phyloP scores from a whole-genome alignment of 331 rosid genomes.

The Quercus phellos region DNA sequence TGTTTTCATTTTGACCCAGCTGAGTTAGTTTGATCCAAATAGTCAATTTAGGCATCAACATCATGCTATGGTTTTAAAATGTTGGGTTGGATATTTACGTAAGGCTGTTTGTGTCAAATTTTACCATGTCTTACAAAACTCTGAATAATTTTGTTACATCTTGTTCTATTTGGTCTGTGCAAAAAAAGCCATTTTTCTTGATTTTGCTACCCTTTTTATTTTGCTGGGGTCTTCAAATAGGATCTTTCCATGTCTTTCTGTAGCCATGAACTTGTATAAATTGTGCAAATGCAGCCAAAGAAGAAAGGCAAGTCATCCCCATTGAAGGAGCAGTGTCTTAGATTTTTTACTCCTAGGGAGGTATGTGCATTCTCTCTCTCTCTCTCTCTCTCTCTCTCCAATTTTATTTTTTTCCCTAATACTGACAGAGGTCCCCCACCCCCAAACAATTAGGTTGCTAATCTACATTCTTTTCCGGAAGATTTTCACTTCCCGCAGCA shows the following conservation, averaged over 20 bases:
- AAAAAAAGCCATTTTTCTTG: neutral
- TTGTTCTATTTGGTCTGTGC: neutral
- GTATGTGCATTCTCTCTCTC: constrained; percentile 42
- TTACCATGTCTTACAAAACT: neutral
- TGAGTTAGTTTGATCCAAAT: neutral
- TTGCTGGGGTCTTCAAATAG: neutral
- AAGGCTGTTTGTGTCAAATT: neutral
- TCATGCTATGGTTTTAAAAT: neutral
- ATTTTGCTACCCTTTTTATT: neutral
- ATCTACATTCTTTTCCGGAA: constrained; percentile 78
- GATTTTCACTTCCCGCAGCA: constrained; percentile 74
- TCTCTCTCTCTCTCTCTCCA: neutral
- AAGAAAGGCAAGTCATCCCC: constrained; percentile 60
- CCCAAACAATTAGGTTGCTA: constrained; percentile 60
- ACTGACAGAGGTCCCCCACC: neutral
- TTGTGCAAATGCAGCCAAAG: constrained; percentile 51
- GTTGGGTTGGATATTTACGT: neutral
- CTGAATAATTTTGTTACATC: neutral
- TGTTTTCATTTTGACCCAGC: neutral
- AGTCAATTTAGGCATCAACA: neutral
- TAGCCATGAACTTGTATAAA: constrained; percentile 8
- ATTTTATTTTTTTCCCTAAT: neutral
- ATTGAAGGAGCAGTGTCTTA: constrained; percentile 64
- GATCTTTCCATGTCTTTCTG: neutral
- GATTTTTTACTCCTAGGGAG: constrained; percentile 89